phyloP scores from a whole-genome alignment of 257 asterid species.

The Solanum stenotomum region DNA sequence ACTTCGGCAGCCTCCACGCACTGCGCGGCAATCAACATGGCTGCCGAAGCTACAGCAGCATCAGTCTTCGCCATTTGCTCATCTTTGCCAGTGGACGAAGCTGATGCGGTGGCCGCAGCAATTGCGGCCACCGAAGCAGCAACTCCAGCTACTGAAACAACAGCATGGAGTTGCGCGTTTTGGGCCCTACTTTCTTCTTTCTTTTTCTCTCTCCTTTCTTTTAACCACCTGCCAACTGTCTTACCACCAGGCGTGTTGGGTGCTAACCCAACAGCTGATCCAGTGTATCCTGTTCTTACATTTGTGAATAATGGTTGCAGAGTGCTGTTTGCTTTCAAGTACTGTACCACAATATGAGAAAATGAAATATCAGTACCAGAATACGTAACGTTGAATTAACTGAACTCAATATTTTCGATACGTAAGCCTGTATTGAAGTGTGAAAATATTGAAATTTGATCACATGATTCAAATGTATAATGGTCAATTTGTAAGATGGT shows the following conservation, averaged over 20 bases:
- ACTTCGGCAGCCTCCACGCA: conserved; percentile 96
- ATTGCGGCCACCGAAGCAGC: conserved; percentile 92
- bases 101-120: conserved; percentile 89
- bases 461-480: neutral
- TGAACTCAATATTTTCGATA: neutral
- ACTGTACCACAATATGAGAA: conserved; percentile 27
- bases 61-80: conserved; percentile 76
- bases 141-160: conserved; percentile 85
- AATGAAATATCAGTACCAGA: neutral
- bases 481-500: neutral
- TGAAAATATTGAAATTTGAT: neutral
- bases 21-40: conserved; percentile 90
- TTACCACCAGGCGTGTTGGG: conserved; percentile 75
- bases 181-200: conserved; percentile 88
- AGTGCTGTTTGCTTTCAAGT: conserved; percentile 77
- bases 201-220: conserved; percentile 89
- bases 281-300: conserved; percentile 37
- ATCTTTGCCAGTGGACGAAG: conserved; percentile 56
- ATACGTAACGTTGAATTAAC: neutral
- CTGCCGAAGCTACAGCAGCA: conserved; percentile 96
- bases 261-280: conserved; percentile 28
- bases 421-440: too few species aligned
- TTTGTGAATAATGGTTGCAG: conserved; percentile 83
- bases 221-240: conserved; percentile 93
- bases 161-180: conserved; percentile 88